Conservation (phyloP, 768 basidiomycete genomes). For the Lactifluus piperatus region DNA sequence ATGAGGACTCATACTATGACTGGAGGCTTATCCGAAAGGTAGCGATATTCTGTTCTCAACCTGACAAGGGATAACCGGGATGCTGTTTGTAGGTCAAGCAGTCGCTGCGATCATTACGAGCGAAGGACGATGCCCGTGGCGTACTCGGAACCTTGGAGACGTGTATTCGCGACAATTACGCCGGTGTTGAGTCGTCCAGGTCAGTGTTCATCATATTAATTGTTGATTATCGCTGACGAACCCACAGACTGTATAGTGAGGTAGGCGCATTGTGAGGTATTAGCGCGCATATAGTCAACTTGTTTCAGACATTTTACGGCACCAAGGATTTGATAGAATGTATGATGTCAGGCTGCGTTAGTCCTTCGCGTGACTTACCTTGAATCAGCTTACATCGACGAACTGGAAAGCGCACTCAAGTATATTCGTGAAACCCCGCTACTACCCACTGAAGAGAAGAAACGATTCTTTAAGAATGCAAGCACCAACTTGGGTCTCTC, state of each 20-base stretch:
- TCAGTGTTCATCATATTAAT: constrained; percentile 21
- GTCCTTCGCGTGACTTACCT: not conserved
- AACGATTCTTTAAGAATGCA: constrained; percentile 80
- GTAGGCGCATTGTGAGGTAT: constrained; percentile 28
- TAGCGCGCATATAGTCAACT: constrained; percentile 1
- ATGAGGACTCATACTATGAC: constrained; percentile 89
- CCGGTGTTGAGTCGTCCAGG: constrained; percentile 82
- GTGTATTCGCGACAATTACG: constrained; percentile 87
- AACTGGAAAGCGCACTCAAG: constrained; percentile 67
- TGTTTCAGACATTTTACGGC: constrained; percentile 72
- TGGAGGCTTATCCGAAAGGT: constrained; percentile 80
- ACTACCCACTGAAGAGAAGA: constrained; percentile 81
- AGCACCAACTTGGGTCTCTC: constrained; percentile 87
- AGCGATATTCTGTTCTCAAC: not conserved
- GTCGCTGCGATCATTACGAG: constrained; percentile 62
- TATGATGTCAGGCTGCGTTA: constrained; percentile 27
- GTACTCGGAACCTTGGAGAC: constrained; percentile 87
- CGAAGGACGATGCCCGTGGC: constrained; percentile 74
- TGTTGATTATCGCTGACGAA: constrained; percentile 11
- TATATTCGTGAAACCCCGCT: constrained; percentile 68
- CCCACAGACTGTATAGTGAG: constrained; percentile 76
- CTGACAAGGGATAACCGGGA: not conserved
- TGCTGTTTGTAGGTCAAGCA: constrained; percentile 48
- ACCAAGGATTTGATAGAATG: constrained; percentile 89
- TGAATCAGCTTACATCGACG: constrained; percentile 60